Evolutionary conservation across 2,329 filamentous ascomycete genomes (phyloP).

Genomic region (Xylaria sp.): DNA sequence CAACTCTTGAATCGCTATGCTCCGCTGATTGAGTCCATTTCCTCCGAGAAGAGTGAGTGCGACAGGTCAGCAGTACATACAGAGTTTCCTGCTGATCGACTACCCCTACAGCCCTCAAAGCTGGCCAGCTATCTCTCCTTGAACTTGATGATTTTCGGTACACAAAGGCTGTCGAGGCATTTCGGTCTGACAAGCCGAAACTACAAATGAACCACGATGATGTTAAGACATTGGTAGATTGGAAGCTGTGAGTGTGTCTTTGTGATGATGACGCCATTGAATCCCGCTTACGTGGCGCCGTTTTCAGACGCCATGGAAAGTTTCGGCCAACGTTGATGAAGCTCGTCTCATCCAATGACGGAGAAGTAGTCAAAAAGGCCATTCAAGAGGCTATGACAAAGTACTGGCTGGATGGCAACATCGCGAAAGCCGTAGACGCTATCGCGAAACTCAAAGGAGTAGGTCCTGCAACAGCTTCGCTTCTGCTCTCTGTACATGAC

Average conservation of each 20-base stretch:
- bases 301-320: conserved; percentile 62
- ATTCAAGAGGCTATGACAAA: conserved; percentile 58
- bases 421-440: conserved; percentile 53
- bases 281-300: conserved; percentile 17
- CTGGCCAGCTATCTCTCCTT: conserved; percentile 56
- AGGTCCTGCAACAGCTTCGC: conserved; percentile 78
- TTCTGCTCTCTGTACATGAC: conserved; percentile 71
- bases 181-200: conserved; percentile 45
- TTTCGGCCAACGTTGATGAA: conserved; percentile 67
- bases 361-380: conserved; percentile 50
- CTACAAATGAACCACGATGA: conserved; percentile 60
- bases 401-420: conserved; percentile 48
- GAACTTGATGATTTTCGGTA: conserved; percentile 68
- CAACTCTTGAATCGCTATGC: conserved; percentile 46
- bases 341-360: conserved; percentile 65
- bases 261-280: not conserved
- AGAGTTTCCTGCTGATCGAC: conserved; percentile 1
- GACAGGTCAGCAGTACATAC: conserved; percentile 5
- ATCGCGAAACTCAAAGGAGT: conserved; percentile 72
- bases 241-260: conserved; percentile 67
- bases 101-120: conserved; percentile 47
- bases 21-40: conserved; percentile 50
- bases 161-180: conserved; percentile 53
- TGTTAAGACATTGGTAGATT: conserved; percentile 66
- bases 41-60: conserved; percentile 50